Conservation (phyloP, 805 yeast genomes). For the Suhomyces kilbournensis region DNA sequence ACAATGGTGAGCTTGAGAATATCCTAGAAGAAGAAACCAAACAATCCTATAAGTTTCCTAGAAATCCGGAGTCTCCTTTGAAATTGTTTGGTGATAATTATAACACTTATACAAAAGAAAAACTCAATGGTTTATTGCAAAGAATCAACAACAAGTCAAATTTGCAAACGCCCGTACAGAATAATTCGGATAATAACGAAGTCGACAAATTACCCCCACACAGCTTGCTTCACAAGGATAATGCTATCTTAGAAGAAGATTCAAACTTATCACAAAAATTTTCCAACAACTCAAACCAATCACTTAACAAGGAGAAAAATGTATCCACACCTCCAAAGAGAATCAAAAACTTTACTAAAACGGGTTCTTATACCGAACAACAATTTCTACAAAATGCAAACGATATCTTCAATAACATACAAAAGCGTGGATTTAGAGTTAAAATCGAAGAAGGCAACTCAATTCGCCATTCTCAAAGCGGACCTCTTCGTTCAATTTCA, state of each 20-base stretch:
- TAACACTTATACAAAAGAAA: constrained; percentile 40
- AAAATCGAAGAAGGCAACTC: background rate
- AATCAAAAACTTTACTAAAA: constrained; percentile 29
- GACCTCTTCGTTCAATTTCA: constrained; percentile 9
- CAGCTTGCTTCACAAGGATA: background rate
- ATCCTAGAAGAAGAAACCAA: constrained; percentile 21
- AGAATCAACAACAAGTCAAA: constrained; percentile 18
- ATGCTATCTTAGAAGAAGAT: background rate
- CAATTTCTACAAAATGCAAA: constrained; percentile 39
- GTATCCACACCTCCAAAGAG: constrained; percentile 17
- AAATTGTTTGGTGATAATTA: constrained; percentile 38
- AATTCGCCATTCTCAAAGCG: background rate
- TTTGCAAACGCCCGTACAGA: constrained; percentile 9
- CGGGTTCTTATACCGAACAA: constrained; percentile 33
- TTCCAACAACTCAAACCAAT: background rate
- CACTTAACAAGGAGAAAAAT: background rate
- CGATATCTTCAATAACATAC: constrained; percentile 36
- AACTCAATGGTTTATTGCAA: constrained; percentile 24
- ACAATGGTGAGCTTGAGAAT: constrained; percentile 19
- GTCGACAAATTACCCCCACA: background rate
- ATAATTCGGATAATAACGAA: background rate
- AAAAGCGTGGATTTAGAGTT: constrained; percentile 28
- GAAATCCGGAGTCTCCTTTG: constrained; percentile 39
- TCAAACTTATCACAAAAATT: background rate
- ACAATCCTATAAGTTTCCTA: constrained; percentile 15